phyloP scores from a whole-genome alignment of 371 early-diverging fungal genomes.

The Lichtheimia corymbifera region DNA sequence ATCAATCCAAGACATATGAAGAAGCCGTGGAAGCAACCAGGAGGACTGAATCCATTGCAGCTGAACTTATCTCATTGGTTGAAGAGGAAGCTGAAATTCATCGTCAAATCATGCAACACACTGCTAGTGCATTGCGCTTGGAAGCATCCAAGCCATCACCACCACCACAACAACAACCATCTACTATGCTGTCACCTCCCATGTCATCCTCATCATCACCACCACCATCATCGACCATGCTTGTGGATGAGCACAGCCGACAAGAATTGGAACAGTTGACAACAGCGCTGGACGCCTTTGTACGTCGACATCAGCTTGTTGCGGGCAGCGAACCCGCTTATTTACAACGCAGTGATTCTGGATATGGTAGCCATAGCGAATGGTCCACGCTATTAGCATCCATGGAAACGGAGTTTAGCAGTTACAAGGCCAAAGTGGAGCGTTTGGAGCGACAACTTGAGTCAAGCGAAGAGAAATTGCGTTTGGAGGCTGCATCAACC shows the following conservation, averaged over 20 bases:
- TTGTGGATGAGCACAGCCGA: not conserved
- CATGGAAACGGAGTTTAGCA: constrained; percentile 26
- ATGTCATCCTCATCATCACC: not conserved
- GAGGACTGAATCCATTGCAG: constrained; percentile 69
- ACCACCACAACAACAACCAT: not conserved
- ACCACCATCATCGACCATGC: not conserved
- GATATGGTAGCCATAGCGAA: not conserved
- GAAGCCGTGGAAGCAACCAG: constrained; percentile 49
- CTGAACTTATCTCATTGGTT: constrained; percentile 64
- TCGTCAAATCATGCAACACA: constrained; percentile 68
- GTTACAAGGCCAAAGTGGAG: constrained; percentile 18
- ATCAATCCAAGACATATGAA: constrained; percentile 16
- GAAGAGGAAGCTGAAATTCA: constrained; percentile 66
- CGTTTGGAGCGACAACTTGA: constrained; percentile 23
- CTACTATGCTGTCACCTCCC: constrained; percentile 3
- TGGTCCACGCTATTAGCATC: not conserved
- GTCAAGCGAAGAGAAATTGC: constrained; percentile 21
- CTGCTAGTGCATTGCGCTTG: constrained; percentile 61
- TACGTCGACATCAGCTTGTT: not conserved
- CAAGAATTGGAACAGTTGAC: constrained; percentile 3
- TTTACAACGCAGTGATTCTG: not conserved
- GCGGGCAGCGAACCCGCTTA: not conserved
- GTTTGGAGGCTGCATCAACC: constrained; percentile 22
- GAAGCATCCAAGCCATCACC: constrained; percentile 38
- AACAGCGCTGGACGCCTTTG: not conserved